phyloP scores from a whole-genome alignment of 106 monocot species.

The Allium fistulosum region DNA sequence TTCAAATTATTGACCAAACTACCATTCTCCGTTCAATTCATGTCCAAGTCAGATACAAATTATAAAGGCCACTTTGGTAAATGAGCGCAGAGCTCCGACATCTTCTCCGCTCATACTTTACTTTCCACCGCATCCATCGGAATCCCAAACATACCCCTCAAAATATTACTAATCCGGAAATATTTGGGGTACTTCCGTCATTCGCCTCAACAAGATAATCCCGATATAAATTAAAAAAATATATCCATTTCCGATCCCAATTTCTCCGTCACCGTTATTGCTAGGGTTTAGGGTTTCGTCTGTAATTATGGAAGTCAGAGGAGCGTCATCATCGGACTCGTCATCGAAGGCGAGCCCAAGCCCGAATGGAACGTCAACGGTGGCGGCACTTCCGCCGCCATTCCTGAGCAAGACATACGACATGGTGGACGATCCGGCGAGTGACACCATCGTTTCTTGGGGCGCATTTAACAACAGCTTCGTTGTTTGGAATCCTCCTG shows the following conservation, averaged over 20 bases:
- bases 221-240: background rate
- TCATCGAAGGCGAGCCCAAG: background rate
- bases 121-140: too few species aligned
- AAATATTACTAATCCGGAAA: too few species aligned
- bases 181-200: too few species aligned
- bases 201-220: too few species aligned
- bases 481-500: constrained; percentile 21
- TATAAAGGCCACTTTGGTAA: too few species aligned
- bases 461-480: constrained; percentile 13
- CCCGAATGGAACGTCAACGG: constrained; percentile 7
- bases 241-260: background rate
- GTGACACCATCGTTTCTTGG: constrained; percentile 19
- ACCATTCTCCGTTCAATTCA: too few species aligned
- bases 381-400: constrained; percentile 10
- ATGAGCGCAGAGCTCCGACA: too few species aligned
- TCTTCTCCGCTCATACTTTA: too few species aligned
- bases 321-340: background rate
- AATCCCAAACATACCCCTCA: too few species aligned
- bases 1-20: too few species aligned
- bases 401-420: constrained; percentile 21
- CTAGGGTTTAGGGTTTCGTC: background rate
- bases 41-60: too few species aligned
- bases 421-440: constrained; percentile 21
- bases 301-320: background rate
- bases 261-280: background rate